phyloP scores from a whole-genome alignment of 73 alveolate species.

The Paramecium caudatum region DNA sequence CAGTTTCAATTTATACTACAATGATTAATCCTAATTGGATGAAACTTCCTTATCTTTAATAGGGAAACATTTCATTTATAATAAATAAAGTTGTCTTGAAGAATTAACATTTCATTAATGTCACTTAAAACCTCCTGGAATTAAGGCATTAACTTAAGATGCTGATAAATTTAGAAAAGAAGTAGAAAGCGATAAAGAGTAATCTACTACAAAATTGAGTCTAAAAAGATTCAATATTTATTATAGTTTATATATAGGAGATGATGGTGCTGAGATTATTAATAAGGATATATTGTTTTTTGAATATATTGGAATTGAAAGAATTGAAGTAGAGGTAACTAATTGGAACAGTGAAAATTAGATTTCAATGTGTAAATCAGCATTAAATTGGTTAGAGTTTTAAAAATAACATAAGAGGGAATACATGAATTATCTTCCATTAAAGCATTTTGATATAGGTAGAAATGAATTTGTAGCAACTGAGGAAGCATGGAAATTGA shows the following conservation, averaged over 20 bases:
- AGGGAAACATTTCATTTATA: slow-evolving; percentile 26
- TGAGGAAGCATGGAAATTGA: slow-evolving; percentile 46
- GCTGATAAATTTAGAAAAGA: slow-evolving; percentile 32
- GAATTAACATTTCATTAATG: slow-evolving; percentile 17
- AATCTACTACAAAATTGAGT: neutral
- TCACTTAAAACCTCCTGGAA: slow-evolving; percentile 46
- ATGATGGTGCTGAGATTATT: slow-evolving; percentile 20
- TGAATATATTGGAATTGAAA: neutral
- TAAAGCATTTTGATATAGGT: slow-evolving; percentile 42
- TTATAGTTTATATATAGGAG: slow-evolving; percentile 45
- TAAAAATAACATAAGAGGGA: slow-evolving; percentile 8
- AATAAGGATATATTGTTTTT: neutral
- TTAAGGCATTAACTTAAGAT: slow-evolving; percentile 23
- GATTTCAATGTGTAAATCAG: neutral
- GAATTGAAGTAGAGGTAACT: slow-evolving; percentile 33
- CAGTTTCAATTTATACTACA: slow-evolving; percentile 18
- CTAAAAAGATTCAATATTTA: slow-evolving; percentile 57
- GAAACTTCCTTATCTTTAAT: neutral
- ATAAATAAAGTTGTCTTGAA: slow-evolving; percentile 42
- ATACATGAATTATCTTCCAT: neutral
- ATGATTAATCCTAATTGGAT: neutral
- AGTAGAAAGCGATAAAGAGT: neutral
- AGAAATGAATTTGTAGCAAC: slow-evolving; percentile 56
- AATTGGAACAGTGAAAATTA: slow-evolving; percentile 16
- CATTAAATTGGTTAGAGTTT: slow-evolving; percentile 17